Percentiles rank a stretch among this genome's conserved stretches.
phyloP scores from a whole-genome alignment of 1,284 basidiomycete genomes.

The Boletus sp. region DNA sequence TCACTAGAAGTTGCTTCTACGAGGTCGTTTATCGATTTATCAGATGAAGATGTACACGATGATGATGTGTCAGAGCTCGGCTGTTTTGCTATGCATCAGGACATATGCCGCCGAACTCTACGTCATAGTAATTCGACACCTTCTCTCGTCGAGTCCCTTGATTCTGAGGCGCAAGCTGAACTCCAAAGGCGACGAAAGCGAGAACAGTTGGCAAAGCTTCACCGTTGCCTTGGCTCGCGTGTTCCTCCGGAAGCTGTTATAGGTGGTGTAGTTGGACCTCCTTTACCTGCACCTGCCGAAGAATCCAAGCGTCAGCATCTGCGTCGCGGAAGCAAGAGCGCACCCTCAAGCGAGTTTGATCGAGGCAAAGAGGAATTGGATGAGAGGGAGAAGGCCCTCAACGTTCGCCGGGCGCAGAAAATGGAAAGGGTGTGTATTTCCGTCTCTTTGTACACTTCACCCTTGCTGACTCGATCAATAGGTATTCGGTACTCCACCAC shows the following conservation, averaged over 20 bases:
- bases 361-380: slow-evolving; percentile 68
- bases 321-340: slow-evolving; percentile 34
- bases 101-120: slow-evolving; percentile 32
- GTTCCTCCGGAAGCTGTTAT: slow-evolving; percentile 72
- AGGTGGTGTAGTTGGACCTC: slow-evolving; percentile 46
- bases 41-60: slow-evolving; percentile 54
- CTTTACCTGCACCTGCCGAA: slow-evolving; percentile 44
- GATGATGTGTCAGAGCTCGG: slow-evolving; percentile 26
- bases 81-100: slow-evolving; percentile 12
- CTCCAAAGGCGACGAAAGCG: slow-evolving; percentile 67
- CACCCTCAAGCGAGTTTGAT: slow-evolving; percentile 56
- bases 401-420: slow-evolving; percentile 76
- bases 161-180: slow-evolving; percentile 56
- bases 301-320: slow-evolving; percentile 19
- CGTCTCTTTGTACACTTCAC: slow-evolving; percentile 5
- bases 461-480: slow-evolving; percentile 35
- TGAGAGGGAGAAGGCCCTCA: slow-evolving; percentile 72
- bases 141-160: slow-evolving; percentile 53
- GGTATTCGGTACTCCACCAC: slow-evolving; percentile 81
- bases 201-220: slow-evolving; percentile 74
- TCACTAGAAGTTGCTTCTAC: slow-evolving; percentile 37
- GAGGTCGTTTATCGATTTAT: slow-evolving; percentile 69
- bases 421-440: slow-evolving; percentile 72
- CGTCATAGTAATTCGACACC: slow-evolving; percentile 42
- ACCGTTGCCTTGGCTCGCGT: slow-evolving; percentile 78